phyloP scores from a whole-genome alignment of 1,284 basidiomycete genomes.

The Acaromyces ingoldii region DNA sequence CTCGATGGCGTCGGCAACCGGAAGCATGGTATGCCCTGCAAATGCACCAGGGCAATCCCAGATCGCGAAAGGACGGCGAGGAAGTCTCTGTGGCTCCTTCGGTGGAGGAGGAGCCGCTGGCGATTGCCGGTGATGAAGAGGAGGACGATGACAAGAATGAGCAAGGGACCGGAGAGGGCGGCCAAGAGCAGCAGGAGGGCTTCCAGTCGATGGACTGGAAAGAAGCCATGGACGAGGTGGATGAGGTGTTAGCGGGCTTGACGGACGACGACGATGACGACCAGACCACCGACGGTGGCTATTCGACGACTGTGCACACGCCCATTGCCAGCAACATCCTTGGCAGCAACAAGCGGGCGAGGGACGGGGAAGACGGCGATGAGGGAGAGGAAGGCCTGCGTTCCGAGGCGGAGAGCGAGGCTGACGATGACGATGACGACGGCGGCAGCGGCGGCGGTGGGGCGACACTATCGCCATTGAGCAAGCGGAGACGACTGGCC shows the following conservation, averaged over 20 bases:
- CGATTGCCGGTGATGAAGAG: background rate
- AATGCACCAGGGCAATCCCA: no score
- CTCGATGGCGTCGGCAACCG: slow-evolving; percentile 70
- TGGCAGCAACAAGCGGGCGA: slow-evolving; percentile 12
- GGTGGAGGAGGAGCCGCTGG: background rate
- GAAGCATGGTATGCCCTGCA: slow-evolving; percentile 65
- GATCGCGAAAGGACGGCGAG: background rate
- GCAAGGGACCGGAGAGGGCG: background rate
- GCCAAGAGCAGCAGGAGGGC: slow-evolving; percentile 7
- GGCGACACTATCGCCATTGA: slow-evolving; percentile 13
- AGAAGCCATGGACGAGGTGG: slow-evolving; percentile 77
- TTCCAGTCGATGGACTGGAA: slow-evolving; percentile 58
- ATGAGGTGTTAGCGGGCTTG: slow-evolving; percentile 61
- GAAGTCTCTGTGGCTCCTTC: background rate
- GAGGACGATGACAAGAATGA: background rate
- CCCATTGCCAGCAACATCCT: background rate
- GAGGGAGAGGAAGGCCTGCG: slow-evolving; percentile 18
- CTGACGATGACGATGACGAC: slow-evolving; percentile 29
- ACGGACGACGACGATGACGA: slow-evolving; percentile 57
- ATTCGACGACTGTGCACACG: slow-evolving; percentile 17
- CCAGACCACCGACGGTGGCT: slow-evolving; percentile 12
- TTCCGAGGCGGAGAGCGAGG: slow-evolving; percentile 21
- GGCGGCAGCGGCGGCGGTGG: slow-evolving; percentile 6
- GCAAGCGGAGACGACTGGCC: slow-evolving; percentile 18
- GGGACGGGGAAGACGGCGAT: slow-evolving; percentile 30